Base-by-base conservation (phyloP, 306 rosid species). In the barrel medic (Medicago truncatula) region DNA sequence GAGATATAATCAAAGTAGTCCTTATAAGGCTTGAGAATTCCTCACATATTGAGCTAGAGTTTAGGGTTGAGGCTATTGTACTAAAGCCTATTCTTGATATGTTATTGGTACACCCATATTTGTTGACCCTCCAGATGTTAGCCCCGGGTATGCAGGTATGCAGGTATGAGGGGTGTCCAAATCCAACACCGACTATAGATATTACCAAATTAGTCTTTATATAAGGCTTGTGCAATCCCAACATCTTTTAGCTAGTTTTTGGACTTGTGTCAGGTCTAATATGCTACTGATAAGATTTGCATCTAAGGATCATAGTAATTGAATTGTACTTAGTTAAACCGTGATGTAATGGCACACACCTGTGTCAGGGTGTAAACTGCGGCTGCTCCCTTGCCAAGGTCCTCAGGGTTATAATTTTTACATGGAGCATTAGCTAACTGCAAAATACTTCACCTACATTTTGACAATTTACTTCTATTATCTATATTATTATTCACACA, bases 301-400 rank as follows among this genome's bases (percentile, higher is more conserved):
- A 47, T 58, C 20, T 53, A 52, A 60, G 54, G 63, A 15, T 59
- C 79, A 49, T 57, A 9, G n/a, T 18, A 46, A 62, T 34, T 41
- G 58, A 9, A 41, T 74, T 54, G 44, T 31, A 54, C 34, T 63
- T 20, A 0, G 69, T 21, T 57, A 70, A 23, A 46, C n/a, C 7
- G 52, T 12, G 56, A 40, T 73, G 64, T 43, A 39, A 46, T 71
- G 6, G 72, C 40, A 34, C 43, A 18, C 58, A 28, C 66, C 25
- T 46, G 7, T 46, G 52, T 47, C 53, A 13, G 16, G 8, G 16
- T 47, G 53, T 47, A 47, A 47, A 47, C 53, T 47, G 53, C 2
- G 6, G 15, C 16, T 12, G 53, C 16, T 47, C 53, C 53, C 53
- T 14, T 47, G 15, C 53, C 53, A 47, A 47, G 53, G 15, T 13